phyloP scores from a whole-genome alignment of 768 basidiomycete species.

The Termitomyces titanicus region DNA sequence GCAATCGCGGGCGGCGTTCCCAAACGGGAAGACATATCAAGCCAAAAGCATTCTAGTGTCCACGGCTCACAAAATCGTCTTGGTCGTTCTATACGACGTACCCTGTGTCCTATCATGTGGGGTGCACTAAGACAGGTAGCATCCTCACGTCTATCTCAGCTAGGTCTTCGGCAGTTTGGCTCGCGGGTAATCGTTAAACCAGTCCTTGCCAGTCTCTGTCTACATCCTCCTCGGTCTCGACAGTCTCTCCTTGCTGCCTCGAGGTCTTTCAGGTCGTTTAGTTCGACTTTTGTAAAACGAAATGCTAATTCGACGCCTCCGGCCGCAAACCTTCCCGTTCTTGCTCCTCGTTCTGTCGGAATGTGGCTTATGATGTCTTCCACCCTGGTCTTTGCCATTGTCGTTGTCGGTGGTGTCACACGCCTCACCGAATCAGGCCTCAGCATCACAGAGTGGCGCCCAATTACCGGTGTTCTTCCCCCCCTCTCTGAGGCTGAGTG shows the following conservation, averaged over 20 bases:
- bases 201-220: neutral
- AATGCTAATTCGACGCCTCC: neutral
- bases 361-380: constrained; percentile 86
- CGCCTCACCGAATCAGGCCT: constrained; percentile 96
- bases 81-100: constrained; percentile 15
- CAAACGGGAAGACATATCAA: neutral
- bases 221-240: neutral
- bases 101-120: constrained; percentile 9
- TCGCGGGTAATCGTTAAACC: neutral
- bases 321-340: constrained; percentile 39
- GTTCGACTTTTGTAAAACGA: neutral
- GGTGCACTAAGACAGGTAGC: constrained; percentile 20
- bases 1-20: constrained; percentile 5
- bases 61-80: too few relatives aligned
- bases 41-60: too few relatives aligned
- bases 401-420: constrained; percentile 95
- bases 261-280: neutral
- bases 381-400: constrained; percentile 83
- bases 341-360: constrained; percentile 69
- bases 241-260: constrained; percentile 8
- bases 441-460: constrained; percentile 97
- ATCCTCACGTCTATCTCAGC: constrained; percentile 3
- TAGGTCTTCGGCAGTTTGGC: neutral
- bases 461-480: constrained; percentile 85
- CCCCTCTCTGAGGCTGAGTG: constrained; percentile 76